Evolutionary conservation across 2,329 filamentous ascomycete genomes (phyloP), one percentile per base, ranked within the genome.

Genomic region (Chaetomiaceae sp.): DNA sequence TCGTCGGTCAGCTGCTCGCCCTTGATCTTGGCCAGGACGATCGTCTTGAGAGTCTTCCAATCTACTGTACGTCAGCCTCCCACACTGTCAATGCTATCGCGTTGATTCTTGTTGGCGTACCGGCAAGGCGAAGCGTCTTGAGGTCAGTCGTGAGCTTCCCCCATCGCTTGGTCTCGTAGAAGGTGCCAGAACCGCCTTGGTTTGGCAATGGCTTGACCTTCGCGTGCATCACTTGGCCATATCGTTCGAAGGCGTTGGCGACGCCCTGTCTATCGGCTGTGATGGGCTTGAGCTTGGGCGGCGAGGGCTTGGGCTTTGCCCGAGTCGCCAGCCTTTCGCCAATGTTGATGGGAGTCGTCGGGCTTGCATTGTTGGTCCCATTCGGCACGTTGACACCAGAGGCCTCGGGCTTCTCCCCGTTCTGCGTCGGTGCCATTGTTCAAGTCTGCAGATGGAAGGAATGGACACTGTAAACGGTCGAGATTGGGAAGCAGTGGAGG

Each of bases 1-100:
- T 92, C 88, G 60, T 92, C 83, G 5, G 81, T 68, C 10, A 84
- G 72, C 42, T 79, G 72, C 51, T 77, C 75, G 1, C 85, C 83
- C 58, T 79, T 83, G 27, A 83, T 66, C 66, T 87, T 83, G 54
- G 71, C 74, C 48, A 78, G 76, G 51, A 88, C 70, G 33, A 89
- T 68, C 5, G 78, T 73, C 39, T 78, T 66, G 16, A 89, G 69
- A 0, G 85, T 87, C 60, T 78, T 77, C 39, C 86, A 63, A 57
- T 89, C 85, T 73, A 67, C 2, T 12, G n/a, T 14, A 3, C 21
- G 44, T 55, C 53, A 51, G 43, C 27, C 5, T 27, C 25, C 25
- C 5, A 12, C 7, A 16, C 12, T 6, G 30, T 12, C 25, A 27
- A 12, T 5, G 25, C 25, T 12, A 27, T 27, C 10, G 4, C 30